Evolutionary conservation across 768 basidiomycete genomes (phyloP).

Genomic region (Strobilomyces echinocephalus): DNA sequence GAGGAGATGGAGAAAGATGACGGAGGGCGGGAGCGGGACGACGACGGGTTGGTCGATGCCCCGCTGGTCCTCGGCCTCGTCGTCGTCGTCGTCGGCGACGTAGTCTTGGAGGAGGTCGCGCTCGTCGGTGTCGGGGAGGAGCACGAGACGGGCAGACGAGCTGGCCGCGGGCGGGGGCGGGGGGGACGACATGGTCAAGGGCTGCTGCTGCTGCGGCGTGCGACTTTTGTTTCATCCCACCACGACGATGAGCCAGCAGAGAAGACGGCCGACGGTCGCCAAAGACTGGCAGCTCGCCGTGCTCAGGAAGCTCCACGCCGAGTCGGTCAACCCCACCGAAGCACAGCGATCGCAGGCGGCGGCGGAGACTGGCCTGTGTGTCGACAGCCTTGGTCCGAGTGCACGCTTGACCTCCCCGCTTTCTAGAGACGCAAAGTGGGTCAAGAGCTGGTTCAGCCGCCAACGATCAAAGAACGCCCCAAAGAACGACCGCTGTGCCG

Average conservation of each 20-base stretch:
- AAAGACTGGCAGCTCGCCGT: slow-evolving; percentile 28
- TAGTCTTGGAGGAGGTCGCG: slow-evolving; percentile 30
- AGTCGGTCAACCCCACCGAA: slow-evolving; percentile 21
- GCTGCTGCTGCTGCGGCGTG: slow-evolving; percentile 13
- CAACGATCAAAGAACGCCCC: slow-evolving; percentile 23
- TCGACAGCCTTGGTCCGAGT: slow-evolving; percentile 4
- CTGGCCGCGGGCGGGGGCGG: not conserved
- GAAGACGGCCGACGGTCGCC: slow-evolving; percentile 16
- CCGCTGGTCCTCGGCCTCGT: slow-evolving; percentile 31
- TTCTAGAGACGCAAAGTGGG: slow-evolving; percentile 26
- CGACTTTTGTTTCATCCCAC: slow-evolving; percentile 11
- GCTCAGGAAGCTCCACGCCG: slow-evolving; percentile 22
- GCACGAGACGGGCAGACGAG: slow-evolving; percentile 55
- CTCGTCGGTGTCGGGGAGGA: slow-evolving; percentile 54
- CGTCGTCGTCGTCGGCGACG: slow-evolving; percentile 36
- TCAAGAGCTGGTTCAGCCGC: slow-evolving; percentile 29
- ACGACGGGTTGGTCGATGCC: slow-evolving; percentile 9
- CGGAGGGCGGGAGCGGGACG: slow-evolving; percentile 52
- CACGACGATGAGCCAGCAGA: slow-evolving; percentile 2
- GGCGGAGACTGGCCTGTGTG: slow-evolving; percentile 30
- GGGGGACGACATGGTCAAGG: slow-evolving; percentile 8
- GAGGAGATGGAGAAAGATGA: slow-evolving; percentile 66
- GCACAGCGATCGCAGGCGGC: slow-evolving; percentile 19
- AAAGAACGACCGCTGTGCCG: not conserved
- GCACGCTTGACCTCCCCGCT: slow-evolving; percentile 3